phyloP scores from a whole-genome alignment of 257 asterid species.

The Gentiana macrophylla region DNA sequence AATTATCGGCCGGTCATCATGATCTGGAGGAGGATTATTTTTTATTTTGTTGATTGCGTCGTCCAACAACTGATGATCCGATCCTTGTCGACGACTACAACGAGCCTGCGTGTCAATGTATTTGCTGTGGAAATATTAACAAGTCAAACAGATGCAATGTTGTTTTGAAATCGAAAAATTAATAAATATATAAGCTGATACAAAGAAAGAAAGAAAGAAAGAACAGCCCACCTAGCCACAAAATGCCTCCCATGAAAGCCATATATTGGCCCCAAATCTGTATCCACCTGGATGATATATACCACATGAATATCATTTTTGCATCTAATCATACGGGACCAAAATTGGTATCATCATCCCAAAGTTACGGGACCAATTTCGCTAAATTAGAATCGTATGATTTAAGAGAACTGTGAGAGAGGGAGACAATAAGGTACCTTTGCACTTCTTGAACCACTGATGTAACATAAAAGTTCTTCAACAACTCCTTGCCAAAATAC shows the following conservation, averaged over 20 bases:
- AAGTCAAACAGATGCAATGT: slow-evolving; percentile 1
- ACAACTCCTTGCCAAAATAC: slow-evolving; percentile 95
- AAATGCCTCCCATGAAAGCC: slow-evolving; percentile 44
- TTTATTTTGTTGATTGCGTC: slow-evolving; percentile 27
- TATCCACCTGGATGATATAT: slow-evolving; percentile 29
- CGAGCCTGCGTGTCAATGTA: slow-evolving; percentile 36
- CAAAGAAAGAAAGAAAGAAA: background rate
- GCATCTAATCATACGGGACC: too few species aligned
- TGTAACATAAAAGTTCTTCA: slow-evolving; percentile 97
- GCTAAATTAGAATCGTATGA: slow-evolving; percentile 33
- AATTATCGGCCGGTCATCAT: slow-evolving; percentile 32
- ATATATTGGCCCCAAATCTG: slow-evolving; percentile 39
- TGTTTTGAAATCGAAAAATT: background rate
- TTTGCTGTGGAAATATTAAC: slow-evolving; percentile 13
- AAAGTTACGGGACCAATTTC: slow-evolving; percentile 28
- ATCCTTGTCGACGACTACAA: slow-evolving; percentile 30
- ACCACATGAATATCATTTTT: background rate
- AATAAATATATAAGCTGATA: slow-evolving; percentile 1
- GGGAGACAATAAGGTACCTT: slow-evolving; percentile 33
- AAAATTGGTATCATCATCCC: too few species aligned
- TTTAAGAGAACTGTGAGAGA: background rate
- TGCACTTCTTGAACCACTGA: slow-evolving; percentile 96
- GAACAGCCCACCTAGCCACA: slow-evolving; percentile 29
- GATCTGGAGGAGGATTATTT: slow-evolving; percentile 17
- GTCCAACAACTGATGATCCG: slow-evolving; percentile 20